Base-by-base conservation (phyloP, 164 flowering plant genomes). In the Macadamia integrifolia region DNA sequence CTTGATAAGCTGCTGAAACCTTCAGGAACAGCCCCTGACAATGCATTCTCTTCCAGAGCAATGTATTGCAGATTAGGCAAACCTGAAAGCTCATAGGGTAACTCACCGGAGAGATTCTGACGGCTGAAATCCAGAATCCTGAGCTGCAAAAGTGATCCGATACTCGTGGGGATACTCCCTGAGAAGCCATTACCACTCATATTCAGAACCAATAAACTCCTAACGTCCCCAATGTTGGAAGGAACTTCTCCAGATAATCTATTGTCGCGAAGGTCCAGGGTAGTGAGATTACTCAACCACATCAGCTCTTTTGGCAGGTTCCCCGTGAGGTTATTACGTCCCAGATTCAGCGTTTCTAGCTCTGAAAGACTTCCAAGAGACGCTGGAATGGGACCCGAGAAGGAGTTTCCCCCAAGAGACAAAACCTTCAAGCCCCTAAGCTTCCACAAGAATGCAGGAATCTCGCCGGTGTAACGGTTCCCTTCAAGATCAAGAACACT, bases 21-120 rank as follows among this genome's bases (percentile, higher is more conserved):
- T 79, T 87, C 88, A 44, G 88, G 92, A 53, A 86, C 79, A 66
- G 76, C 76, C 15, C 92, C 95, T 18, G 79, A 68, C 7, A 89
- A 76, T 18, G 18, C 59, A 67, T 89, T 89, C 65, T 81, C 90
- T 56, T 87, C 74, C 62, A 89, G 70, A 17, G 84, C 79, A 23
- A 89, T 83, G 48, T 80, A 62, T 74, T 81, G 80, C 72, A 89
- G 68, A 72, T 73, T 84, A 1, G 95, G 95, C 77, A 89, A 73
- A n/a, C 95, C 95, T 40, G 83, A 80, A 13, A 89, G 77, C 71
- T 86, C 95, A 58, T 79, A 11, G 1, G 95, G 95, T 60, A 84
- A 62, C 75, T 81, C 80, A 43, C 95, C 89, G 0, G 90, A 78
- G 9, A 89, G 60, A 30, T 78, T 80, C 57, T 84, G 90, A 71